Conservation (phyloP, 208 protist genomes). For the Leishmania tarentolae region DNA sequence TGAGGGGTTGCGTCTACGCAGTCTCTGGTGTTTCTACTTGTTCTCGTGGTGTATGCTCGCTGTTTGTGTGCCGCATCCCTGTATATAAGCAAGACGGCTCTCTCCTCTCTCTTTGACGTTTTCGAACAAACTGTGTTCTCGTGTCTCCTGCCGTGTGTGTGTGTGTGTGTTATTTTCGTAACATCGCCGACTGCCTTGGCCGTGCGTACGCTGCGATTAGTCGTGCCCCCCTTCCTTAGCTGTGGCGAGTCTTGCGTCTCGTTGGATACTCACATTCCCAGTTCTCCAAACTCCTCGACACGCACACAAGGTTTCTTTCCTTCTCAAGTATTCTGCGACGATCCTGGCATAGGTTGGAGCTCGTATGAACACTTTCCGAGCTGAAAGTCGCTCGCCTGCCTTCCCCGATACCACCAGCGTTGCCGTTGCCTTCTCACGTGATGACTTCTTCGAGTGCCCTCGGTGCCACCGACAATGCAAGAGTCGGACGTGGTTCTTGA, state of each 20-base stretch:
- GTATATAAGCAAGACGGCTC: too few species aligned
- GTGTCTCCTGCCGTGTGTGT: too few species aligned
- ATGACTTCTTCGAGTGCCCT: conserved; percentile 24
- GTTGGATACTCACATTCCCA: not conserved
- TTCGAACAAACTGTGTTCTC: too few species aligned
- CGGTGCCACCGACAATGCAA: conserved; percentile 30
- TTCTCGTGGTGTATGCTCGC: too few species aligned
- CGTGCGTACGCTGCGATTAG: not conserved
- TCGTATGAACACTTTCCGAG: conserved; percentile 18
- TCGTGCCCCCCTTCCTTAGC: too few species aligned
- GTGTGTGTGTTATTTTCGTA: too few species aligned
- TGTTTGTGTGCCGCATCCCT: too few species aligned
- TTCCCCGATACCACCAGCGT: conserved; percentile 5
- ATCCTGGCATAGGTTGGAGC: not conserved
- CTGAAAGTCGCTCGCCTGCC: conserved; percentile 3
- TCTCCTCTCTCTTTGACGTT: too few species aligned
- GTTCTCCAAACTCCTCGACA: not conserved
- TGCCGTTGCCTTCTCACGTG: not conserved
- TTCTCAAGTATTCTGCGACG: not conserved
- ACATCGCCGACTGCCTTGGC: not conserved
- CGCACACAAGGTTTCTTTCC: not conserved
- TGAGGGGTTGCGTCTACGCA: too few species aligned
- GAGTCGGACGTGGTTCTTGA: conserved; percentile 31
- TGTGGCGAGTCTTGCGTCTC: not conserved
- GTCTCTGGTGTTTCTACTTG: too few species aligned